phyloP scores from a whole-genome alignment of 108 stramenopile species.

The Skeletonema costatum region DNA sequence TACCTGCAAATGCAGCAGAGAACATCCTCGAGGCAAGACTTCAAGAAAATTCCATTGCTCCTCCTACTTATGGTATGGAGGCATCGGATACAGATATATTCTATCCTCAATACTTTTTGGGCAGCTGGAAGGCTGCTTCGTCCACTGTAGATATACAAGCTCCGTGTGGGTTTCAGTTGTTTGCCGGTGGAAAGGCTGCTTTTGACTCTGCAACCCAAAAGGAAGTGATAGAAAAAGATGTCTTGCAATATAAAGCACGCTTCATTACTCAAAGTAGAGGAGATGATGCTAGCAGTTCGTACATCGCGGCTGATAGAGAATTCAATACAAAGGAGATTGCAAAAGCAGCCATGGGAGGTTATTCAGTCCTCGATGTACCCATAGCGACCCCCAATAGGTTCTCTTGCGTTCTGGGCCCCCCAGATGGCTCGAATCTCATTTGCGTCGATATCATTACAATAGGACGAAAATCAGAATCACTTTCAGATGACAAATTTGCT shows the following conservation, averaged over 20 bases:
- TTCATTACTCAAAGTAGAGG: constrained; percentile 41
- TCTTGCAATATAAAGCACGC: constrained; percentile 62
- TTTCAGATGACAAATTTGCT: constrained; percentile 52
- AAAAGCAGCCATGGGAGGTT: constrained; percentile 80
- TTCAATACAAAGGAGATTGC: constrained; percentile 76
- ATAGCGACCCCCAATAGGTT: constrained; percentile 80
- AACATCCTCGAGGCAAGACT: not conserved
- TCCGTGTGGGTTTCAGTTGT: constrained; percentile 75
- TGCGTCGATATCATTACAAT: constrained; percentile 69
- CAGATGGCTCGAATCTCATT: constrained; percentile 42
- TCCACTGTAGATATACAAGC: constrained; percentile 60
- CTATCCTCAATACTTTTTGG: constrained; percentile 70
- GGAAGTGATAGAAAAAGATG: constrained; percentile 49
- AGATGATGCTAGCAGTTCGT: constrained; percentile 1
- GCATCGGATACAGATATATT: constrained; percentile 52
- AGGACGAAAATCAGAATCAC: constrained; percentile 62
- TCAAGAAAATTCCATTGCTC: not conserved
- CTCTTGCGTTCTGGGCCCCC: constrained; percentile 71
- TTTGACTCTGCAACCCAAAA: constrained; percentile 41
- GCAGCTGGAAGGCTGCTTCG: constrained; percentile 64
- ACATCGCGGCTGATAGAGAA: constrained; percentile 80
- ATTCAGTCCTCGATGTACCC: constrained; percentile 70
- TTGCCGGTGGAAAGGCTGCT: constrained; percentile 70
- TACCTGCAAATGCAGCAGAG: not conserved
- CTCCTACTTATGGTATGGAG: constrained; percentile 77